These are phyloP conservation scores for Cyanophora paradoxa DNA, from an alignment of 78 protist genomes.

Conservation along the genomic window DNA sequence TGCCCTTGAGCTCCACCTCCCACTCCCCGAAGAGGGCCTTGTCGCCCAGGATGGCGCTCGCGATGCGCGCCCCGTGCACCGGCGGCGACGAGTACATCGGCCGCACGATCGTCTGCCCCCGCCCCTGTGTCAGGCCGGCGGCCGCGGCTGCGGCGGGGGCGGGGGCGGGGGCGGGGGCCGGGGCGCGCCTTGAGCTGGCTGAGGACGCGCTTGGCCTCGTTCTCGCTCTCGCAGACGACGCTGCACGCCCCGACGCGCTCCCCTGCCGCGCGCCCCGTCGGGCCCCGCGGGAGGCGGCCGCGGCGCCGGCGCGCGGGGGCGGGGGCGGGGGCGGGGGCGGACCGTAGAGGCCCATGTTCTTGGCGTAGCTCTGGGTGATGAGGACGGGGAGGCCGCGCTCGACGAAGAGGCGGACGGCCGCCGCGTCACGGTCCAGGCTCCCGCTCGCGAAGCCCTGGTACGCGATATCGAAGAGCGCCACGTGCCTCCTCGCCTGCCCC, in stretches of 20 bases:
- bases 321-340: too few relatives aligned
- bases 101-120: constrained; percentile 40
- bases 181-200: constrained; percentile 74
- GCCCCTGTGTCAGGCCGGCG: background rate
- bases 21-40: constrained; percentile 1
- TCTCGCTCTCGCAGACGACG: constrained; percentile 14
- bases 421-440: constrained; percentile 80
- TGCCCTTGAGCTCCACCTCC: constrained; percentile 53
- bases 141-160: background rate
- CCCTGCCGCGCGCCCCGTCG: background rate
- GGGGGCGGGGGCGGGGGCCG: too few relatives aligned
- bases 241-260: constrained; percentile 70
- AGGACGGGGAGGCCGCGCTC: constrained; percentile 2
- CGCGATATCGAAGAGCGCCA: constrained; percentile 91
- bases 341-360: constrained; percentile 97
- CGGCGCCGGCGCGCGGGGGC: too few relatives aligned
- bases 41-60: constrained; percentile 53
- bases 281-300: background rate
- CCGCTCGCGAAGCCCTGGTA: constrained; percentile 98
- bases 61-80: constrained; percentile 92
- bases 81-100: constrained; percentile 95
- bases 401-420: constrained; percentile 62
- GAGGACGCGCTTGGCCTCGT: constrained; percentile 40
- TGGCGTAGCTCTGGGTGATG: constrained; percentile 72
- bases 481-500: constrained; percentile 17